A percentile compares a stretch with the other conserved stretches of the same genome.
These are phyloP conservation scores for Aspergillus melleus DNA, from an alignment of 2,329 filamentous ascomycete species.

Conservation along the genomic window DNA sequence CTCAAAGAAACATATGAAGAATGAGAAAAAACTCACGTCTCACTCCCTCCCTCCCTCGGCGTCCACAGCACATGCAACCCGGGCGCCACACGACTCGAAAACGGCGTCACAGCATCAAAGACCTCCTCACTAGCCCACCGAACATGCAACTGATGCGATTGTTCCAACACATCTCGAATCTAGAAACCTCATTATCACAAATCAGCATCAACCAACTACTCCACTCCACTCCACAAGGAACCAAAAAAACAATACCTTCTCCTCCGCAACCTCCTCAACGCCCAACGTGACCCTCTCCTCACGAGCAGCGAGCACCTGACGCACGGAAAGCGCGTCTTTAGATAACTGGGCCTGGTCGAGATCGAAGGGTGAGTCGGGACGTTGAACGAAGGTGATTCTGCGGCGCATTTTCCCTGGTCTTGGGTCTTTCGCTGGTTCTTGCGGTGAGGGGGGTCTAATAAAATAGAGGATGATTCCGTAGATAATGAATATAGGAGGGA, in stretches of 20 bases:
- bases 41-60: constrained; percentile 30
- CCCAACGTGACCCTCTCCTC: constrained; percentile 78
- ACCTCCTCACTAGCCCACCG: constrained; percentile 68
- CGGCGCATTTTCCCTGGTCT: constrained; percentile 39
- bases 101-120: constrained; percentile 65
- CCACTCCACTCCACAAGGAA: too few relatives aligned
- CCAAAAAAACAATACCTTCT: constrained; percentile 38
- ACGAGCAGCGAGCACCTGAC: constrained; percentile 64
- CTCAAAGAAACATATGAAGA: constrained; percentile 30
- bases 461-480: too few relatives aligned
- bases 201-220: too few relatives aligned
- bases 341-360: constrained; percentile 63
- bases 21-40: constrained; percentile 5
- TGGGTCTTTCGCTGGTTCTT: neutral
- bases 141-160: constrained; percentile 72
- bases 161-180: constrained; percentile 62
- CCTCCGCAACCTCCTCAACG: constrained; percentile 69
- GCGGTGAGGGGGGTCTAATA: too few relatives aligned
- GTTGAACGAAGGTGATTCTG: constrained; percentile 72
- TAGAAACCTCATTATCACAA: neutral
- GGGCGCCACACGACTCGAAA: constrained; percentile 72
- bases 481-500: neutral
- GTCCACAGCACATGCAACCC: constrained; percentile 82
- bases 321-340: constrained; percentile 55
- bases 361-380: constrained; percentile 63